Conservation (phyloP, 352 stramenopile species). For the Globisporangium nodosum region DNA sequence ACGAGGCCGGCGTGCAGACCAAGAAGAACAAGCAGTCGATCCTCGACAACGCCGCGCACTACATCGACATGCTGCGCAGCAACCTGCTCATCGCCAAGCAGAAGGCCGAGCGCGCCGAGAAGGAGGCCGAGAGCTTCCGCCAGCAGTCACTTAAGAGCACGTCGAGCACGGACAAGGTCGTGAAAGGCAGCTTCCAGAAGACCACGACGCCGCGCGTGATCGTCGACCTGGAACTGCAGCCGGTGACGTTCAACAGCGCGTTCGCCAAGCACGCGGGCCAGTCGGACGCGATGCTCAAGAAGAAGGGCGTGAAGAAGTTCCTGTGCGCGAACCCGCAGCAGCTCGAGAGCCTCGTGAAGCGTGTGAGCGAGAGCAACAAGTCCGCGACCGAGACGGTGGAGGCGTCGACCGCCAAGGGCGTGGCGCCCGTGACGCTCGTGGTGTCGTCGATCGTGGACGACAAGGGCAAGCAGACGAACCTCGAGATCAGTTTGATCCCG, state of each 20-base stretch:
- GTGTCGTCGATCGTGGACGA: constrained; percentile 46
- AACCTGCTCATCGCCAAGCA: constrained; percentile 56
- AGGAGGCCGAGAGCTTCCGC: constrained; percentile 45
- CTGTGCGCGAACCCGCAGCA: constrained; percentile 39
- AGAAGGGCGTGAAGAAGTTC: constrained; percentile 32
- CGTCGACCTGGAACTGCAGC: constrained; percentile 41
- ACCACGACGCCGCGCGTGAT: constrained; percentile 54
- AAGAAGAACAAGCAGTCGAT: constrained; percentile 84
- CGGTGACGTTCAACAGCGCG: constrained; percentile 49
- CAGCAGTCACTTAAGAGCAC: constrained; percentile 25
- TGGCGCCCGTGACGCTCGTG: constrained; percentile 34
- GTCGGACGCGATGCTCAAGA: constrained; percentile 33
- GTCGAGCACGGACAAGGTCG: constrained; percentile 20
- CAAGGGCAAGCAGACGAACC: constrained; percentile 36
- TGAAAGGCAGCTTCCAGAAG: constrained; percentile 66
- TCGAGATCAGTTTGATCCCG: constrained; percentile 64
- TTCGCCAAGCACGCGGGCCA: constrained; percentile 45
- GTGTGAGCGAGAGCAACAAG: constrained; percentile 36
- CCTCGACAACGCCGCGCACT: constrained; percentile 61
- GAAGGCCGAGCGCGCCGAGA: constrained; percentile 49
- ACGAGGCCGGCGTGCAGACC: constrained; percentile 60
- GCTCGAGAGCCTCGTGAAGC: constrained; percentile 40
- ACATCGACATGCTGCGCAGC: constrained; percentile 63
- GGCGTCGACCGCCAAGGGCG: constrained; percentile 16
- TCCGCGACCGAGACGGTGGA: constrained; percentile 37